Base-by-base conservation (phyloP, 148 eudicot species). In the Vaccinium vitisidaea region DNA sequence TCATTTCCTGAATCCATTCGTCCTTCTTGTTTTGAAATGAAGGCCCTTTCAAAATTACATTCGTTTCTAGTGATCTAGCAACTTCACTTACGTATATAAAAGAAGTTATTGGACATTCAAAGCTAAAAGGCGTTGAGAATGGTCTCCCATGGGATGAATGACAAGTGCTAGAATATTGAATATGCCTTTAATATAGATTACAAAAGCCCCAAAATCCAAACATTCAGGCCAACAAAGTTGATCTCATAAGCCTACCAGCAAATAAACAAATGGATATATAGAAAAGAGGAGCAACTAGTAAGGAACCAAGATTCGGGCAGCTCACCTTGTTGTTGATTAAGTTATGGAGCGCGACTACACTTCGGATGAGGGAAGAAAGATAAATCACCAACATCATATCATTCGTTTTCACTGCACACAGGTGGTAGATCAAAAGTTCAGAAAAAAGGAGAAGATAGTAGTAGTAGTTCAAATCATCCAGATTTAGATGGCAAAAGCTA, bases 371-470 rank as follows among this genome's bases (percentile, higher is more conserved):
- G 80, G 98, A 95, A 46, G 98, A 95, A 27, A 95, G 90, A 87
- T 94, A 95, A 69, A 94, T 95, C 74, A 94, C 98, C 89, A 95
- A 89, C 98, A 95, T 95, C 97, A 94, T 94, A 85, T 95, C 94
- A 88, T 94, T 95, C 61, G 98, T 95, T 93, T 94, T 94, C 85
- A 95, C 98, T 94, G 95, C 84, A 86, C 84, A 88, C 8, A 74
- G 80, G 23, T 65, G 25, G 49, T 63, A 61, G 48, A 77, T 23
- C 12, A 12, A 84, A 48, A 58, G 49, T 32, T 74, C 59, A 86
- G 87, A 70, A 16, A 81, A 61, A 55, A 55, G 43, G 43, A 39
- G 46, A 65, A 58, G 8, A 63, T 8, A 23, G 30, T 27, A 30
- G 6, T 0, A 19, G 67, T 21, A 43, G 46, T 54, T 53, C 21